phyloP scores from a whole-genome alignment of 2,329 filamentous ascomycete genomes.

The Tolypocladium inflatum region DNA sequence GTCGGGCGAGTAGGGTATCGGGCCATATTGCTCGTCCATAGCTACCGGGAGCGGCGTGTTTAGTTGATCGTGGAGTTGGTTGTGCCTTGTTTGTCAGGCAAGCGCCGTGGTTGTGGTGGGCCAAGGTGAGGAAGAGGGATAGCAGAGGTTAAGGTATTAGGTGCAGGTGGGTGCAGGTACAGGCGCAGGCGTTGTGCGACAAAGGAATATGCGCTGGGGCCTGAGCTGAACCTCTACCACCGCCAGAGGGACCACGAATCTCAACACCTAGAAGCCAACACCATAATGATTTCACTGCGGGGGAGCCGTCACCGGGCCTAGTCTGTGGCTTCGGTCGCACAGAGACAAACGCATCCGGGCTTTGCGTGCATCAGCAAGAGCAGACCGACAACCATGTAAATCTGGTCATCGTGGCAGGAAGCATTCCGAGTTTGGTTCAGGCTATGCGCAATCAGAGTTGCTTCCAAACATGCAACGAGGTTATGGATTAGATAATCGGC shows the following conservation, averaged over 20 bases:
- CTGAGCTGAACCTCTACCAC: neutral
- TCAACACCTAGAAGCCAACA: neutral
- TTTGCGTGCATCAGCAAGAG: neutral
- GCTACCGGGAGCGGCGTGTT: neutral
- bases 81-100: neutral
- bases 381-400: neutral
- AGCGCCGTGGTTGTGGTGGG: neutral
- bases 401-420: neutral
- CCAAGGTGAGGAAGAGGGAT: neutral
- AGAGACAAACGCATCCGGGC: neutral
- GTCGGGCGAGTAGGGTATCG: constrained; percentile 10
- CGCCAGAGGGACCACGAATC: neutral
- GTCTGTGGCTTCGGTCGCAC: neutral
- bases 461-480: too few relatives aligned
- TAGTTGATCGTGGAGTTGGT: neutral
- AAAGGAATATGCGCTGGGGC: neutral
- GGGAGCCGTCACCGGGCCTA: neutral
- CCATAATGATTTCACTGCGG: neutral
- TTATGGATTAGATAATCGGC: too few relatives aligned
- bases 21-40: constrained; percentile 5
- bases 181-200: neutral
- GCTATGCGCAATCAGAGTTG: too few relatives aligned
- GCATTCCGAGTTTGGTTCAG: neutral
- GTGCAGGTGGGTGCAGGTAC: neutral
- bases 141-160: too few relatives aligned